Base-by-base conservation (phyloP, 1,284 basidiomycete genomes). In the Papiliotrema terrestris region DNA sequence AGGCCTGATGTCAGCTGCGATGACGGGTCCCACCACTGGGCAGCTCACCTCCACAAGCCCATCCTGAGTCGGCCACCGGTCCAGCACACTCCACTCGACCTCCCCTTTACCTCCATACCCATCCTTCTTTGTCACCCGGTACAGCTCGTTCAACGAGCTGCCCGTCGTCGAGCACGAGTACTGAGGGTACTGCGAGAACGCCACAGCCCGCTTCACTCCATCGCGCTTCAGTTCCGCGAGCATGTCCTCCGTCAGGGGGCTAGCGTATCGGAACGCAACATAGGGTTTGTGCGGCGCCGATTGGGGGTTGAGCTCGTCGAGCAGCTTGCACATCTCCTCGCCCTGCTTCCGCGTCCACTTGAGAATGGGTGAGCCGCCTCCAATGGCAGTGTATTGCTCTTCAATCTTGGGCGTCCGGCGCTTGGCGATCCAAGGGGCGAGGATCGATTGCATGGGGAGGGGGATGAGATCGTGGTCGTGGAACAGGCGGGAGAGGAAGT, bases 151-250 rank as follows among this genome's bases (percentile, higher is more conserved):
- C 68, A 99, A 72, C 72, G 89, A 93, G 78, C 91, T 95, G 39
- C 96, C 96, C 0, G 96, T 98, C 4, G 96, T 99, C 60, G 89
- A 93, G 78, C 96, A 98, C 68, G 89, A 92, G 79, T 99, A 99
- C 76, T 99, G 96, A 1, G 96, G 96, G 74, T 99, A 99, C 78
- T 99, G 96, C 2, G 91, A 92, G 79, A 99, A 98, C 20, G 94
- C 96, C 23, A 99, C 82, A 0, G 95, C 96, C 54, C 94, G 82
- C 71, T 83, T 87, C 36, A 99, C 92, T 20, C 94, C 92, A 71
- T 98, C 96, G 50, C 80, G 82, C 75, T 85, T 86, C 87, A 99
- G 89, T 75, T 91, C 85, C 54, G 81, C 83, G 20, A 91, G 82
- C 23, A 89, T 87, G 66, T 86, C 86, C 65, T 89, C 86, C 35